Evolutionary conservation across 1,284 basidiomycete genomes (phyloP), one percentile per base, ranked within the genome.

Genomic region (Phylloboletellus chloephorus): DNA sequence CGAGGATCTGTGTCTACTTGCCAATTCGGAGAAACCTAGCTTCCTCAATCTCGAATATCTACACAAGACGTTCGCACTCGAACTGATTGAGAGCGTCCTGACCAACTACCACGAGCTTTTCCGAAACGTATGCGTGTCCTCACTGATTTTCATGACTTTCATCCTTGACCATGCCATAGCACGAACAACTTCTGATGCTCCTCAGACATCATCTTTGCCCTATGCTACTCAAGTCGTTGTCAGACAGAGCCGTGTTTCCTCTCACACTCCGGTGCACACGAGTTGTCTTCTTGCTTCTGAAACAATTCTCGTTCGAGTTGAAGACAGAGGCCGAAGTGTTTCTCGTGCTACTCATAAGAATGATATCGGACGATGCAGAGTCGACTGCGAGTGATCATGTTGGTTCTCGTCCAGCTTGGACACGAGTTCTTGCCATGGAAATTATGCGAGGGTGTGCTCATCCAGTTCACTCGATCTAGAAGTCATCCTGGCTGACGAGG

Each of bases 21-120:
- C 88, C 9, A 89, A 90, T 54, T 74, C 78, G 4, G 90, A 96
- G 60, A 82, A 73, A 41, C 88, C 93, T 0, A 72, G 76, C 39
- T 91, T 97, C 60, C 69, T 98, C 44, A 82, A 84, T 52, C 76
- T 98, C 23, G 79, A 85, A n/a, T 79, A 76, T 31, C 70, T 98
- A 17, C 88, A 90, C 52, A 86, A 93, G 61, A 97, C 95, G 0
- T 98, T 98, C 54, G 90, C 92, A 0, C 69, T 98, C 19, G 95
- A 98, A 65, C 70, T 98, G 39, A 89, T 98, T 42, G 96, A 98
- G 67, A 97, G 93, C 56, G 90, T 98, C 4, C 68, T 98, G 39
- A 95, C 92, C 10, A 97, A 96, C 52, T 97, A 98, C 58, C 85
- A 93, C 50, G 77, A 76, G 10, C 74, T 94, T 0, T 95, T 98